Base-by-base conservation (phyloP, 768 basidiomycete genomes). In the Calocybe gangraenosa region DNA sequence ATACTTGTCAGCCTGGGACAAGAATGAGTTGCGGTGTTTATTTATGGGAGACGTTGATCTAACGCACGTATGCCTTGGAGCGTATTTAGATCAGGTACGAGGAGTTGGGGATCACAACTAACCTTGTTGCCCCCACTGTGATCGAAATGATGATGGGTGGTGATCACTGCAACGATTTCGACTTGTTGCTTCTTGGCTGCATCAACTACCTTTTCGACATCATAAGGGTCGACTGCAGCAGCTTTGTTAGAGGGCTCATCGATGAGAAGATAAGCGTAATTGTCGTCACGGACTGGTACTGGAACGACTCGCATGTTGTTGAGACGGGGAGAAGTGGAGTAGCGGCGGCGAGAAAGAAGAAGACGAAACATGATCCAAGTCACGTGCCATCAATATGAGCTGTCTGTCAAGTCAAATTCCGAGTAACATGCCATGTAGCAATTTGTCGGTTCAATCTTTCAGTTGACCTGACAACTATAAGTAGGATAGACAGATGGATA, bases 91-190 rank as follows among this genome's bases (percentile, higher is more conserved):
- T 14, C 15, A 30, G 33, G 11, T 17, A 30, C 25, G 11, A 5
- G 25, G n/a, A n/a, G n/a, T n/a, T n/a, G 11, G 13, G 37, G n/a
- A 48, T 32, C 44, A 39, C 28, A 44, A 43, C 17, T n/a, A 46
- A 90, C 89, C 68, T 81, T 60, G 64, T 94, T 95, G 25, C 92
- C 92, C 15, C 89, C 90, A 52, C 82, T 84, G 62, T 93, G 92
- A 67, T 97, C 94, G 51, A 73, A 57, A 63, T 96, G 94, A 63
- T 93, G 91, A 65, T 96, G 95, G 2, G 95, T 98, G 10, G 92
- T 96, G 54, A 98, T 73, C 18, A 69, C 76, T 32, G 87, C 83
- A 28, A 87, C 72, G 46, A 93, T 74, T 37, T 75, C 60, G 19
- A 91, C 84, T 4, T 69, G 80, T 31, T 78, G 75, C 8, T 68